Evolutionary conservation across 1,284 basidiomycete genomes (phyloP), one percentile per base, ranked within the genome.

Genomic region (Trametes sp.): DNA sequence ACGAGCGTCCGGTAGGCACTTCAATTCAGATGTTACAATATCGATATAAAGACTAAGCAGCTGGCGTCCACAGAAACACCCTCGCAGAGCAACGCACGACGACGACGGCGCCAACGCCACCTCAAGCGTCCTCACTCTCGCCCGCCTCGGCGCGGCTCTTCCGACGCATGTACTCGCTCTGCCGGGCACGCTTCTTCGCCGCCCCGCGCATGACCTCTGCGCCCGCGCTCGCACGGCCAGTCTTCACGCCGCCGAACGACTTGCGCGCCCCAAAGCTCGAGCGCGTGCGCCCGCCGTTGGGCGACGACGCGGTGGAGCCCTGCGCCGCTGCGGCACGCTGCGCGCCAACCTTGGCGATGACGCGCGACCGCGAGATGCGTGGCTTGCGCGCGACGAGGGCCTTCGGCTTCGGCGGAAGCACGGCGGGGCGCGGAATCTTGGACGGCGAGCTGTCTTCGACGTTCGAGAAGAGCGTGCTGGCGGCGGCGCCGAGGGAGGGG

Each of bases 331-430:
- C 82, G 23, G 82, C 84, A 9, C 89, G 84, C 73, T 92, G 87
- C n/a, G 87, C 88, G 6, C 87, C 89, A 26, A 93, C 77, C 69
- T 81, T 85, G 1, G 90, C 89, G 54, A 93, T 91, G 38, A 93
- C 89, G 63, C 87, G 88, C 28, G 89, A 89, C 26, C 91, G 84
- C 38, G 91, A 93, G 64, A 93, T 90, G 11, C 89, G 84, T 5
- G 91, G 91, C 69, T 86, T 87, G 64, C 88, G 84, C 14, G 81
- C 81, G 33, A 79, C 74, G 26, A 84, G 69, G 19, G 80, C 73
- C 52, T 81, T 80, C 24, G 81, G 76, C 62, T 79, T 76, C 6
- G 73, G 70, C 9, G 70, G 72, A 11, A 67, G 53, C 44, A 72
- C 65, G 2, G 62, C 65, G 16, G 64, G 64, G 16, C 61, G 67